Base-by-base conservation (phyloP, 805 yeast species). In the Starmerella vitae region DNA sequence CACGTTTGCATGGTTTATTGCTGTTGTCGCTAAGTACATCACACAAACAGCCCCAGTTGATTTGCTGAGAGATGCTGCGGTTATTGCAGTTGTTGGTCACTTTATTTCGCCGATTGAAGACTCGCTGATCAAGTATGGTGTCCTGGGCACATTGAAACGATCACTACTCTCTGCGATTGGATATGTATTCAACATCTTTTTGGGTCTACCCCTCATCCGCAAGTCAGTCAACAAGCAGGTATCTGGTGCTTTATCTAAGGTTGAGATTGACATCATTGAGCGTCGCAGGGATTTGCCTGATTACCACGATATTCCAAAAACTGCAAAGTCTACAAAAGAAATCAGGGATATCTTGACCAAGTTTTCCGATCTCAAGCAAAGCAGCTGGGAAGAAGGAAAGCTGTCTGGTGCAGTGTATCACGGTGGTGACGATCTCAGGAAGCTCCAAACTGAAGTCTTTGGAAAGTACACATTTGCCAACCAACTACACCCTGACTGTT, bases 331-430 rank as follows among this genome's bases (percentile, higher is more conserved):
- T 2, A 63, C 67, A 13, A 58, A 55, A 1, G 59, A 58, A 15
- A 68, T 91, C 8, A 38, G 66, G 21, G 51, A 51, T 0, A 73
- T 76, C 42, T 60, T 91, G 42, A 70, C 72, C 26, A 57, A 60
- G 22, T 45, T 52, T 35, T 33, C 49, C 14, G 35, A 30, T 10
- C 48, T 85, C 47, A 69, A 75, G 40, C 83, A 80, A 48, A 65
- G 83, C 1, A 78, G 76, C 40, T 88, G 96, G 95, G 70, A 76
- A 54, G 65, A 67, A 30, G 98, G 98, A 4, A 69, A 74, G 49
- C 79, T 88, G 3, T 80, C 93, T 14, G 98, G 98, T 5, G 97
- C 96, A 0, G 96, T 88, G 9, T 88, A 88, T 53, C 97, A 91
- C 52, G 96, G 97, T 22, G 96, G 96, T 12, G 64, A 68, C n/a